Percentiles rank a stretch among this genome's conserved stretches.
Conservation (phyloP, 805 yeast genomes). For the Starmerella potacharoeniae region DNA sequence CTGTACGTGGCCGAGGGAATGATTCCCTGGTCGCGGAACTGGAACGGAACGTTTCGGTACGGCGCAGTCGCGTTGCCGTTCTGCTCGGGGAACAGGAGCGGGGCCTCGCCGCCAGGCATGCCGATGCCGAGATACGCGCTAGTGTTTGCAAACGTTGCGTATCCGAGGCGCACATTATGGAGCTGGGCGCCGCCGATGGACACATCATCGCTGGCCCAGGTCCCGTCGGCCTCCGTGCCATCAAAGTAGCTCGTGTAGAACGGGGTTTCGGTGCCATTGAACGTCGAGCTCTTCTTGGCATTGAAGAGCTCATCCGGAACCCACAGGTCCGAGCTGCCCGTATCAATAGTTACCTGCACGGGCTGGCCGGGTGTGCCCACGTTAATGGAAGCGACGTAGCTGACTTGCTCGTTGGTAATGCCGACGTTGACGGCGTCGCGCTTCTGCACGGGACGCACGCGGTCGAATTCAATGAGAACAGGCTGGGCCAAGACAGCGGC, state of each 20-base stretch:
- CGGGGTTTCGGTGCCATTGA: not conserved
- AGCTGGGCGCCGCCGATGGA: slow-evolving; percentile 23
- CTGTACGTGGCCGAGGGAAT: slow-evolving; percentile 35
- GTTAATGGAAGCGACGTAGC: slow-evolving; percentile 6
- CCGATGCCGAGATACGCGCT: not conserved
- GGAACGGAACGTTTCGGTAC: slow-evolving; percentile 20
- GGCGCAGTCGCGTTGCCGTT: slow-evolving; percentile 22
- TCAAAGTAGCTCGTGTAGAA: slow-evolving; percentile 7
- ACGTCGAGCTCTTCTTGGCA: slow-evolving; percentile 16
- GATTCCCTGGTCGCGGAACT: slow-evolving; percentile 26
- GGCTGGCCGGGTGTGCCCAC: slow-evolving; percentile 48
- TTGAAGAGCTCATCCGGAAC: slow-evolving; percentile 17
- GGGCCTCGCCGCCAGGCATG: slow-evolving; percentile 5
- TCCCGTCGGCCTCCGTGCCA: slow-evolving; percentile 34
- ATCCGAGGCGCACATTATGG: not conserved
- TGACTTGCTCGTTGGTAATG: not conserved
- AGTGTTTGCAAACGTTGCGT: slow-evolving; percentile 18
- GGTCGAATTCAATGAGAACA: not conserved
- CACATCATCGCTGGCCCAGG: slow-evolving; percentile 39
- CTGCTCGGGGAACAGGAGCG: slow-evolving; percentile 4
- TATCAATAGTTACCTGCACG: slow-evolving; percentile 30
- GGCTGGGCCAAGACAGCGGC: not conserved
- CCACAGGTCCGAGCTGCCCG: slow-evolving; percentile 1
- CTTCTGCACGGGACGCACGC: not conserved
- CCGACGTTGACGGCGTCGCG: not conserved